Evolutionary conservation across 345 rosid genomes (phyloP), one percentile per base, ranked within the genome.

Genomic region (Psidium friedrichsthalianum): DNA sequence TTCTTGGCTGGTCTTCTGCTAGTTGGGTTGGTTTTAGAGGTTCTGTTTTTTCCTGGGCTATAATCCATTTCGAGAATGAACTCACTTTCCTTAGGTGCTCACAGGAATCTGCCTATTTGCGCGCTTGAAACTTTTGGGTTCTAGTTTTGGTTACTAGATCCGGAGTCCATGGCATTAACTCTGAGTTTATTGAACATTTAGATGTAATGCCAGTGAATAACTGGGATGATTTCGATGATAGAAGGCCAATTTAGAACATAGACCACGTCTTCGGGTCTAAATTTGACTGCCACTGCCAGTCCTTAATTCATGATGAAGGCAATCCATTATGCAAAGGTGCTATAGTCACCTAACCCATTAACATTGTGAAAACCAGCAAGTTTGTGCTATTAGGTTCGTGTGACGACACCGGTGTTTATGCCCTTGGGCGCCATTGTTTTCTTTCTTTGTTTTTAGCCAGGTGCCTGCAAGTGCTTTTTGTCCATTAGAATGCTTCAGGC

Each of bases 381-480:
- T 64, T 64, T 64, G 42, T 64, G 76, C 78, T 69, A 40, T 69
- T 69, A 36, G 78, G 78, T 69, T 18, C 78, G 32, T 1, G 78
- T 69, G 32, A 69, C 44, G 8, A 69, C 36, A 21, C 40, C 0
- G 5, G 54, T 12, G 54, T 52, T 52, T 47, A 47, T 47, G 51
- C 51, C 51, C 51, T 47, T 9, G 51, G 51, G 51, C 42, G 11
- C 21, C 42, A 8, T 21, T 18, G 78, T 32, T 69, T 69, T 9
- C 24, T 2, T 29, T 61, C 15, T 1, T 2, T 3, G 16, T 64
- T 64, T 64, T 32, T 7, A 0, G 5, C 12, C 0, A 12, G 47
- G 78, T 8, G 47, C 44, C 0, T 3, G 44, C 24, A 18, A 8
- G 12, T 69, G 44, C 32, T 32, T 69, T 64, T 32, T 8, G 76